These are phyloP conservation scores for Pyricularia pennisetigena DNA, from an alignment of 2,329 filamentous ascomycete genomes.

Conservation along the genomic window DNA sequence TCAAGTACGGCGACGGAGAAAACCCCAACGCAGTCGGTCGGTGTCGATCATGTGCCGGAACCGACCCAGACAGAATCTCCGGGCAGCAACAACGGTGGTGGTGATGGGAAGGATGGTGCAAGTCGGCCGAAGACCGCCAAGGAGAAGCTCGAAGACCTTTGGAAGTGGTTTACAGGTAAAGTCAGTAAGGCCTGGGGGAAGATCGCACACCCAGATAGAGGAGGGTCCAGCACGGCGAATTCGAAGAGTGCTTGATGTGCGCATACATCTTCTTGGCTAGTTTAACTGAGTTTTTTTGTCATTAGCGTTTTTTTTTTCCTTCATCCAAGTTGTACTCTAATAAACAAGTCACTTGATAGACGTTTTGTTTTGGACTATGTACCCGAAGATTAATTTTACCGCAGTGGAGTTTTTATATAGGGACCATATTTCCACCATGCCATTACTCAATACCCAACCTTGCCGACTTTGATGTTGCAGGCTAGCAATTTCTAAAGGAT, in stretches of 20 bases:
- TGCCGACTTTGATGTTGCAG: background rate
- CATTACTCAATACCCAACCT: background rate
- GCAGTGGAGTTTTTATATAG: background rate
- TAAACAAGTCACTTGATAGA: background rate
- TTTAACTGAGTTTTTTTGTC: background rate
- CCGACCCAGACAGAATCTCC: constrained; percentile 13
- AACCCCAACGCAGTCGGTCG: constrained; percentile 5
- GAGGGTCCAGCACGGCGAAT: background rate
- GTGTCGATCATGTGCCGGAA: constrained; percentile 8
- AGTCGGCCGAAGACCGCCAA: constrained; percentile 13
- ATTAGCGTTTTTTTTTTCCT: background rate
- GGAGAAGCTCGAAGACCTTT: constrained; percentile 27
- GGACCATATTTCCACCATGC: too few species aligned
- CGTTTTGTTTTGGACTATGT: background rate
- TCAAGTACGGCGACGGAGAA: constrained; percentile 13
- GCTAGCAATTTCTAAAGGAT: background rate
- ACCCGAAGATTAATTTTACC: background rate
- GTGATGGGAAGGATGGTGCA: constrained; percentile 9
- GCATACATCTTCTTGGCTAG: background rate
- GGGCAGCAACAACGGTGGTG: constrained; percentile 8
- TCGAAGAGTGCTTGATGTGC: background rate
- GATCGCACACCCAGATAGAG: constrained; percentile 18
- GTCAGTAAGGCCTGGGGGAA: constrained; percentile 35
- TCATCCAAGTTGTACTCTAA: background rate
- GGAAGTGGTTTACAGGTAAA: constrained; percentile 42